phyloP scores from a whole-genome alignment of 225 moss, liverwort and hornwort genomes.

The Pseudisothecium myosuroides region DNA sequence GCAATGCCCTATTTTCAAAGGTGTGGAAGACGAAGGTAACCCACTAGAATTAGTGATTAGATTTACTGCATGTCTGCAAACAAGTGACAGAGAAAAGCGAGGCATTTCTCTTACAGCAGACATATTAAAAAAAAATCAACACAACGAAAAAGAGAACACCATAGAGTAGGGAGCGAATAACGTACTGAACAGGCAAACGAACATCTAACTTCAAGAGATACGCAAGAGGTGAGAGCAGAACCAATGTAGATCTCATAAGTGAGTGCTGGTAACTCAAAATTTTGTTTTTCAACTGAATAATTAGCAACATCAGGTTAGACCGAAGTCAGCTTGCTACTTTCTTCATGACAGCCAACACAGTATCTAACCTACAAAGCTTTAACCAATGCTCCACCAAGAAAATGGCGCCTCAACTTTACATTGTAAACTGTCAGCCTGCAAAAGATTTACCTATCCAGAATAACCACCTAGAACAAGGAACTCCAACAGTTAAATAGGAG shows the following conservation, averaged over 20 bases:
- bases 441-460: constrained; percentile 3
- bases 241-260: background rate
- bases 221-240: background rate
- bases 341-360: constrained; percentile 2
- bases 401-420: constrained; percentile 33
- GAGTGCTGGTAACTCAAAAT: constrained; percentile 8
- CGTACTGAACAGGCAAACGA: background rate
- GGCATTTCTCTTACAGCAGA: background rate
- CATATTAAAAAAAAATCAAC: background rate
- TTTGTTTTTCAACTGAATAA: constrained; percentile 16
- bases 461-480: background rate
- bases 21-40: background rate
- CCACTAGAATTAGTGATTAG: background rate
- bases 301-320: constrained; percentile 6
- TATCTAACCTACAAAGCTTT: background rate
- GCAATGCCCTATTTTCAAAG: background rate
- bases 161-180: background rate
- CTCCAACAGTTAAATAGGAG: background rate
- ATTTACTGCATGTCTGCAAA: background rate
- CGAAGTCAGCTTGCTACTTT: constrained; percentile 5
- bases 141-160: background rate
- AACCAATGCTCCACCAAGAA: constrained; percentile 10
- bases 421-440: constrained; percentile 17
- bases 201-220: background rate
- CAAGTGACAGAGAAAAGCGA: background rate